Conservation (phyloP, 2,329 filamentous ascomycete species). For the Sphaerulina populicola region DNA sequence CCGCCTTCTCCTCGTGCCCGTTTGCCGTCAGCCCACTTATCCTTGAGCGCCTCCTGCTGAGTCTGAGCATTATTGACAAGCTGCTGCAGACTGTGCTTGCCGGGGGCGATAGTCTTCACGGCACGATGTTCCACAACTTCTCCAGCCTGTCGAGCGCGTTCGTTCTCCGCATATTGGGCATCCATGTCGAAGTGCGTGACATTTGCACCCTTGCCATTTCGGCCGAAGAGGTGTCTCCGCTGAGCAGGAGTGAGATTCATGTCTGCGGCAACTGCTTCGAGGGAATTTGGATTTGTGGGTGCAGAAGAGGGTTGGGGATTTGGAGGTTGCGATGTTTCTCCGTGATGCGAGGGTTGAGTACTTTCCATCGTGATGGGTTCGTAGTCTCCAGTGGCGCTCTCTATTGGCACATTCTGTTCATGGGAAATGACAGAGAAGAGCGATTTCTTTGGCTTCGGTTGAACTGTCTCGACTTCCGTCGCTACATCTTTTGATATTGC, state of each 20-base stretch:
- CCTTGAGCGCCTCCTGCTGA: slow-evolving; percentile 80
- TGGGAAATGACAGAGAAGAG: slow-evolving; percentile 57
- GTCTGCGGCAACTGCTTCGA: slow-evolving; percentile 64
- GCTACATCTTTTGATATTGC: neutral
- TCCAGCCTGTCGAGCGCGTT: slow-evolving; percentile 61
- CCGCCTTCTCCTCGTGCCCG: slow-evolving; percentile 62
- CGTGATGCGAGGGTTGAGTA: slow-evolving; percentile 4
- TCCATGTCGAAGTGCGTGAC: slow-evolving; percentile 86
- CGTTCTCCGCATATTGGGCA: slow-evolving; percentile 76
- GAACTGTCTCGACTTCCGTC: slow-evolving; percentile 14
- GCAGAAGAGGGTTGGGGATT: slow-evolving; percentile 11
- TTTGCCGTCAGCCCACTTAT: slow-evolving; percentile 77
- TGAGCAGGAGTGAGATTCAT: slow-evolving; percentile 71
- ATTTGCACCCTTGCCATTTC: slow-evolving; percentile 43
- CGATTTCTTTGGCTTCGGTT: slow-evolving; percentile 53
- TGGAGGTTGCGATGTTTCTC: neutral
- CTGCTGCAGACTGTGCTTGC: slow-evolving; percentile 83
- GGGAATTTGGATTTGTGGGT: slow-evolving; percentile 41
- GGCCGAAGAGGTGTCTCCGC: slow-evolving; percentile 77
- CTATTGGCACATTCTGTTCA: slow-evolving; percentile 25
- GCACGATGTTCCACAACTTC: slow-evolving; percentile 67
- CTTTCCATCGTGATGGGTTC: slow-evolving; percentile 31
- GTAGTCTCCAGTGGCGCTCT: slow-evolving; percentile 24
- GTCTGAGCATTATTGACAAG: slow-evolving; percentile 73
- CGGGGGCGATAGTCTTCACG: slow-evolving; percentile 70